phyloP scores from a whole-genome alignment of 768 basidiomycete species.

The Lyophyllum shimeji region DNA sequence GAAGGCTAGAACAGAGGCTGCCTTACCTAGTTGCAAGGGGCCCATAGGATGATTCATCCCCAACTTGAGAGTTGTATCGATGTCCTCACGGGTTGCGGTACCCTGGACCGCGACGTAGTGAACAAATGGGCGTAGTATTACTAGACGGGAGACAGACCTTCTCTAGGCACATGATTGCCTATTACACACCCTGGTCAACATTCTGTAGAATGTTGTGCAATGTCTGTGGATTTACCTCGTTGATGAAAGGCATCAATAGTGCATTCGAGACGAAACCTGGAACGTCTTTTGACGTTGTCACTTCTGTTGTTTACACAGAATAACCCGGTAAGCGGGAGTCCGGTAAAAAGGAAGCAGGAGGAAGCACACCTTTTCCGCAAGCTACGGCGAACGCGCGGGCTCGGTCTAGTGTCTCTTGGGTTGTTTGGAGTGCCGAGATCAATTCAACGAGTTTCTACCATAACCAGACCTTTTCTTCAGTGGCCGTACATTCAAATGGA shows the following conservation, averaged over 20 bases:
- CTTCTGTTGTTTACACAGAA: constrained; percentile 51
- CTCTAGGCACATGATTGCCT: constrained; percentile 93
- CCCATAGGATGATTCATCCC: constrained; percentile 98
- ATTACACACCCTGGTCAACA: constrained; percentile 6
- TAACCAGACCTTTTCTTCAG: background rate
- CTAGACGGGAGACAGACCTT: constrained; percentile 49
- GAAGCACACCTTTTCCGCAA: constrained; percentile 77
- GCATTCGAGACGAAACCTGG: constrained; percentile 97
- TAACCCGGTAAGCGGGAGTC: background rate
- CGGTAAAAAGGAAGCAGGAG: background rate
- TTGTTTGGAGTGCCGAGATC: constrained; percentile 91
- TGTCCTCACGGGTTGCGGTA: constrained; percentile 90
- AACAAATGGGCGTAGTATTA: background rate
- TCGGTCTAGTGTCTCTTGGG: constrained; percentile 68
- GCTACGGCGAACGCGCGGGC: constrained; percentile 82
- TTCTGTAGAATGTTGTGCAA: background rate
- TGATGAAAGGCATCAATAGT: constrained; percentile 95
- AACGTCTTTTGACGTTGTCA: constrained; percentile 87
- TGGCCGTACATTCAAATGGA: background rate
- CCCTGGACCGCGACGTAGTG: constrained; percentile 46
- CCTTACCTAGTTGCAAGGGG: constrained; percentile 79
- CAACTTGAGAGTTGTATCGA: constrained; percentile 90
- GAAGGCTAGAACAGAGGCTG: background rate
- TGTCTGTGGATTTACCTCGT: constrained; percentile 57
- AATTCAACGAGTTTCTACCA: constrained; percentile 89